phyloP scores from a whole-genome alignment of 345 rosid species.

The Acer campestre region DNA sequence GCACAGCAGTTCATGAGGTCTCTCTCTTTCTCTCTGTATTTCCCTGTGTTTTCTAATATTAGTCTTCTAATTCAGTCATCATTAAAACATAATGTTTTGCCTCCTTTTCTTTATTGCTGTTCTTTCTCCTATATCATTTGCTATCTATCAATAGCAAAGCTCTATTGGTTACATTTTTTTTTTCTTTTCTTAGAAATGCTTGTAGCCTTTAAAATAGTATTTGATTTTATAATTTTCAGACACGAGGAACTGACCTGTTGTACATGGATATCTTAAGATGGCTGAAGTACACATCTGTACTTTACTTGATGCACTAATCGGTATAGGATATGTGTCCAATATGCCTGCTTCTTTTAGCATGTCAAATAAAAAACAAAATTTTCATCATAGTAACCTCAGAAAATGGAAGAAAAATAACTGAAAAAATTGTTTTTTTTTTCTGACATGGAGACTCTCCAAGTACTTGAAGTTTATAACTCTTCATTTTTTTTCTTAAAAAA shows the following conservation, averaged over 20 bases:
- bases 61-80: background rate
- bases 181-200: background rate
- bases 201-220: too few species aligned
- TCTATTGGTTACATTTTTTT: background rate
- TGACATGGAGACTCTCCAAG: background rate
- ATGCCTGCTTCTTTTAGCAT: background rate
- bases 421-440: background rate
- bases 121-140: background rate
- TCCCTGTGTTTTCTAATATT: background rate
- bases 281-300: background rate
- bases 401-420: background rate
- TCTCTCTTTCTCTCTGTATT: slow-evolving; percentile 19
- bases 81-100: background rate
- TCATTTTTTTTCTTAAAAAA: background rate
- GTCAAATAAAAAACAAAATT: background rate
- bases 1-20: slow-evolving; percentile 95
- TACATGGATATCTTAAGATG: background rate
- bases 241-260: background rate
- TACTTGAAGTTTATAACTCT: background rate
- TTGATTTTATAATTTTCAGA: background rate
- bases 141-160: background rate
- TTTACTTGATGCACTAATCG: background rate
- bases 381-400: background rate
- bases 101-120: background rate
- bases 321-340: background rate